Percentiles rank a stretch among this genome's conserved stretches.
Evolutionary conservation across 768 basidiomycete species (phyloP).

Genomic region (Hirschioporus abietinus): DNA sequence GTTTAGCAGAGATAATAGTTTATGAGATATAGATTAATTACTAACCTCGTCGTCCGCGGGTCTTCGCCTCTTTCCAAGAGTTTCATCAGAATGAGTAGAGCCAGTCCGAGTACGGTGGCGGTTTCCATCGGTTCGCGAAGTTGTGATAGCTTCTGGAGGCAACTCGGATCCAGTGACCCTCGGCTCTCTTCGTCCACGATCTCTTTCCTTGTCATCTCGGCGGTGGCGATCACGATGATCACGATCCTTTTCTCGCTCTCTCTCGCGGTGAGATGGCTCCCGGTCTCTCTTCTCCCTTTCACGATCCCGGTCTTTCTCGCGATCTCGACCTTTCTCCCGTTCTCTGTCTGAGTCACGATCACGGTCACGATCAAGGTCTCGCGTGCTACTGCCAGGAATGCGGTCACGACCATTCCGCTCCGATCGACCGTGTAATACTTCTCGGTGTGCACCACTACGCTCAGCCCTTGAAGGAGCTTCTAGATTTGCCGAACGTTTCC

Average conservation of each 20-base stretch:
- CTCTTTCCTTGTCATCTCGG: conserved; percentile 19
- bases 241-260: conserved; percentile 37
- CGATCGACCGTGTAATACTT: conserved; percentile 2
- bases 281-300: conserved; percentile 31
- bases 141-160: conserved; percentile 2
- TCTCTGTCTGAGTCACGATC: conserved; percentile 36
- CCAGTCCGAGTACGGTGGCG: conserved; percentile 57
- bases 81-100: conserved; percentile 48
- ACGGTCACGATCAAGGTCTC: conserved; percentile 43
- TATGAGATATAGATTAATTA: conserved; percentile 6
- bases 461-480: conserved; percentile 53
- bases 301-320: conserved; percentile 31
- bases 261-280: conserved; percentile 28
- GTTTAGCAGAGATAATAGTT: neutral
- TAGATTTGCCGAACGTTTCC: conserved; percentile 38
- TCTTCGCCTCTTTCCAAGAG: conserved; percentile 67
- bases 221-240: conserved; percentile 26
- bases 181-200: conserved; percentile 11
- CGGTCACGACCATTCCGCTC: conserved; percentile 30
- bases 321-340: conserved; percentile 33
- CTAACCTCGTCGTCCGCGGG: conserved; percentile 70
- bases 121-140: conserved; percentile 44
- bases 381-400: conserved; percentile 33
- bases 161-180: neutral
- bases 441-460: conserved; percentile 40